Base-by-base conservation (phyloP, 2,329 filamentous ascomycete genomes). In the Aspergillaceae sp. region DNA sequence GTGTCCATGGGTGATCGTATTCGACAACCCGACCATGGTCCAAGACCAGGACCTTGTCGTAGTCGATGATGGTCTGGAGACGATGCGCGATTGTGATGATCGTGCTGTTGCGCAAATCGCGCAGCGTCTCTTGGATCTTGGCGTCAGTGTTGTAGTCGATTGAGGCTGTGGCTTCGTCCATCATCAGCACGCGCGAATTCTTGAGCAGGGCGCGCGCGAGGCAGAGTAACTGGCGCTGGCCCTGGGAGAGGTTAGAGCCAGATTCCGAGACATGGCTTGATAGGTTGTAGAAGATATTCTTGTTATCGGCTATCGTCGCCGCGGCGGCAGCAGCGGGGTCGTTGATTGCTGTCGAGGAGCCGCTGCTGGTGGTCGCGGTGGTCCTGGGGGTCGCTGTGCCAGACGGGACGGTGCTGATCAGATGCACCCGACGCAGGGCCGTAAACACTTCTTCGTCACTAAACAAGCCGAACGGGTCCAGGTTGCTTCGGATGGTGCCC, bases 91-190 rank as follows among this genome's bases (percentile, higher is more conserved):
- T 97, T 0, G 92, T 97, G 63, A 97, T 87, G 49, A 94, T 95
- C 0, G 92, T 98, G 65, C 89, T 87, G 29, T 68, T 76, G 54
- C 83, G 85, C 57, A 97, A 78, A 65, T 95, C 86, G n/a, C 89
- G 84, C 50, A 98, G 90, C 0, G 92, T 97, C 58, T 87, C 88
- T 68, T 98, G 92, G 56, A 98, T 97, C 72, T 95, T 96, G 42
- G 84, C 77, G 60, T 98, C 92, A 2, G 92, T 98, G 4, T 83
- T 85, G 68, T 97, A 97, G 70, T 98, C 92, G 60, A 98, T 97
- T 0, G 87, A 94, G 0, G 92, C 92, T 0, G 92, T 98, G 0
- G 92, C 92, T 73, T 98, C 92, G 67, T 98, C 92, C 92, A 98
- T 97, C 61, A 98, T 84, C n/a, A 98, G 75, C 1, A 98, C 89